Base-by-base conservation (phyloP, 108 stramenopile genomes). In the Cylindrotheca fusiformis region DNA sequence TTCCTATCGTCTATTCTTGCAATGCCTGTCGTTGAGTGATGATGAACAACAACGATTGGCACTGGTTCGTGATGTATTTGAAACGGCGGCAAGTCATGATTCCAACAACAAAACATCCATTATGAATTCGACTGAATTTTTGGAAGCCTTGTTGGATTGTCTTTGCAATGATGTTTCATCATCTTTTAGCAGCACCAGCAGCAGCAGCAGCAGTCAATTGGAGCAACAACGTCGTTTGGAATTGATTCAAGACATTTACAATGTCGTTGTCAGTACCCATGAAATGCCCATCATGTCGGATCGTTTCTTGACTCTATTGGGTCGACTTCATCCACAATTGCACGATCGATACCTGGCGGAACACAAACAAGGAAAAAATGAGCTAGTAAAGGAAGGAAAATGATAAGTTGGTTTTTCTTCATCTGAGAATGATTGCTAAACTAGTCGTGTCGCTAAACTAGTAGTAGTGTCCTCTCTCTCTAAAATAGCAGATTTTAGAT, bases 141-240 rank as follows among this genome's bases (percentile, higher is more conserved):
- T 41, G 36, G 36, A 41, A 41, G 36, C 36, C 36, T 41, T 41
- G 36, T 41, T 41, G 36, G 36, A 41, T 41, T 41, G 36, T 41
- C 14, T 41, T 6, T 6, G 6, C 36, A 41, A 41, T 14, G 10
- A 6, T 10, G 14, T 14, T 41, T 10, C 36, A 41, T 6, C 36
- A 6, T 41, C 36, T n/a, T n/a, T n/a, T n/a, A n/a, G 36, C 6
- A 6, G 36, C 6, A 6, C 36, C 36, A 41, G 14, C 36, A 41
- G 14, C 36, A 41, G 36, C 36, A 41, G 14, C 36, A 41, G 14
- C 36, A 41, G n/a, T n/a, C n/a, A n/a, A n/a, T n/a, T n/a, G n/a
- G n/a, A n/a, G 14, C 36, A 41, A 14, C 36, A 41, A 41, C 36
- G 14, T 10, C 36, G 36, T 14, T 14, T 10, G 14, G 36, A 41